Evolutionary conservation across 331 rosid species (phyloP), one percentile per base, ranked within the genome.

Genomic region (Telfairia occidentalis): DNA sequence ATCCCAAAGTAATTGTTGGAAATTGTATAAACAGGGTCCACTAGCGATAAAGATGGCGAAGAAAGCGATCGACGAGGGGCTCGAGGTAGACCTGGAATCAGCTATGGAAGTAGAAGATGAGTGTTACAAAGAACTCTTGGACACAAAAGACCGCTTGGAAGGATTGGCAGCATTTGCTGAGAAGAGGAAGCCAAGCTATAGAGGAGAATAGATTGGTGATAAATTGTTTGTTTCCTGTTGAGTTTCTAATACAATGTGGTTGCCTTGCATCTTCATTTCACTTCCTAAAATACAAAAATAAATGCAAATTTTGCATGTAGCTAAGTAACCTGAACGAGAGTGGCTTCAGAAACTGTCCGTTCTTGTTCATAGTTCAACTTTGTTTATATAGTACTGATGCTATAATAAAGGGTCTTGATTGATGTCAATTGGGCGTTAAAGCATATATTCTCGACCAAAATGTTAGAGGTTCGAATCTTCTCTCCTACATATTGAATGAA

Each of bases 111-210:
- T 87, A 78, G 97, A 90, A 88, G 89, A 87, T 80, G 88, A 90
- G 34, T 91, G 96, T 88, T 94, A 91, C 78, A 91, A 76, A 52
- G 76, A 86, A 80, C 82, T 87, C 46, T 79, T 91, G 87, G 79
- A 79, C 64, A 91, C 97, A 18, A 84, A 80, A 78, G 98, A 94
- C 82, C 87, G 96, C 10, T 76, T 89, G 76, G 98, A 94, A 86
- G 96, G 96, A 74, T 82, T 94, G 78, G 85, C 88, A 69, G 97
- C 98, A 5, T 91, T 91, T 78, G 86, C 94, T 30, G 98, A 94
- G 89, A 94, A 94, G 86, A 84, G 98, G 45, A 88, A 91, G 81
- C 96, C 98, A 11, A 86, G 71, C 63, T 91, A 88, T 60, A 74
- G 46, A 0, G 98, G 98, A 71, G 88, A 86, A 75, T 89, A 82